Conservation (phyloP, 768 basidiomycete species). For the Cubamyces lactineus region DNA sequence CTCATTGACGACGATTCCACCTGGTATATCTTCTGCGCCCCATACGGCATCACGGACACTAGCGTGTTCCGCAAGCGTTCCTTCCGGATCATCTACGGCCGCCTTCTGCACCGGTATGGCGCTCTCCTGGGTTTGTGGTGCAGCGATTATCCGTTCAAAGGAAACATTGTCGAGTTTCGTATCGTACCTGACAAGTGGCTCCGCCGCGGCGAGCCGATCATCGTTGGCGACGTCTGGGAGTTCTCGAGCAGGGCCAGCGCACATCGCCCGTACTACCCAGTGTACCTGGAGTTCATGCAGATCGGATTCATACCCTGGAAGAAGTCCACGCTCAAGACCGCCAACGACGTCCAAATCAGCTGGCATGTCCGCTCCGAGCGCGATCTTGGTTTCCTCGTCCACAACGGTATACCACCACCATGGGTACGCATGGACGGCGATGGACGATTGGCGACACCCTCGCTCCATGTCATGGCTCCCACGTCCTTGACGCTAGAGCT, state of each 20-base stretch:
- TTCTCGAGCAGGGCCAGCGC: neutral
- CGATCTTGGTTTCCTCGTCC: conserved; percentile 12
- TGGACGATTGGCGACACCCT: conserved; percentile 9
- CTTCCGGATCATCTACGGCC: conserved; percentile 26
- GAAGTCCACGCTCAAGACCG: conserved; percentile 1
- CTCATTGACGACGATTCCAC: conserved; percentile 23
- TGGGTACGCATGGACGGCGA: conserved; percentile 13
- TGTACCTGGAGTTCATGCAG: conserved; percentile 21
- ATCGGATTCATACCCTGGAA: conserved; percentile 14
- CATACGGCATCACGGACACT: conserved; percentile 23
- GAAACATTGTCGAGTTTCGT: conserved; percentile 31
- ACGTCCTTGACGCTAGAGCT: conserved; percentile 7
- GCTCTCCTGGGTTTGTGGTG: conserved; percentile 32
- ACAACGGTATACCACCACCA: conserved; percentile 10
- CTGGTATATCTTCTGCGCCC: conserved; percentile 25
- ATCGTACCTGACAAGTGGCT: conserved; percentile 18
- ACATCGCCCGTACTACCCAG: conserved; percentile 5
- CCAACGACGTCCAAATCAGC: conserved; percentile 17
- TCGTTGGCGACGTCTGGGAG: conserved; percentile 31
- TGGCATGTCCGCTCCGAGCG: conserved; percentile 21
- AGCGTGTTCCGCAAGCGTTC: conserved; percentile 12
- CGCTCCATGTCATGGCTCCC: conserved; percentile 25
- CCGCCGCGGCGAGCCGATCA: conserved; percentile 18
- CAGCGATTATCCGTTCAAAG: conserved; percentile 30
- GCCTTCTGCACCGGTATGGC: conserved; percentile 27